Conservation (phyloP, 495 filamentous ascomycete genomes). For the Aspergillus nidulans region DNA sequence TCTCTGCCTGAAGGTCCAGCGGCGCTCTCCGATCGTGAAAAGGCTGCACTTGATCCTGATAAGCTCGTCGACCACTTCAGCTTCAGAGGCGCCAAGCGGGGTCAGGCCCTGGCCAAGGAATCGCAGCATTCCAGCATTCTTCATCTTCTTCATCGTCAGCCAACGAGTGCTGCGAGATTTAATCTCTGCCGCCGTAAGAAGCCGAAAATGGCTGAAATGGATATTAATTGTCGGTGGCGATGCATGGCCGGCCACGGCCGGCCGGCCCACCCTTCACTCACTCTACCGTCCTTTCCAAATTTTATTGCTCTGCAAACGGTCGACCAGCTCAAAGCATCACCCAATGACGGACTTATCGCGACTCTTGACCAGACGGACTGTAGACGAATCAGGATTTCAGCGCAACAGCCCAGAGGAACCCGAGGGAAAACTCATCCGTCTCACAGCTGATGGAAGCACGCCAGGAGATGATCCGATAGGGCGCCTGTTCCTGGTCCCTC, state of each 20-base stretch:
- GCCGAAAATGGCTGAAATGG: neutral
- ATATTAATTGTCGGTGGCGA: neutral
- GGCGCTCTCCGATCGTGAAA: constrained; percentile 12
- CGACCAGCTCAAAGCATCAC: neutral
- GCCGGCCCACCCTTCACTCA: too few species aligned
- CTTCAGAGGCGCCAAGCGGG: neutral
- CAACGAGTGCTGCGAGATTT: neutral
- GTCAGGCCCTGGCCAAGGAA: constrained; percentile 1
- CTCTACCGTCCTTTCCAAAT: neutral
- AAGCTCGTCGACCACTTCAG: neutral
- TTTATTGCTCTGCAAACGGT: constrained; percentile 1
- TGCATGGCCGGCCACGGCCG: neutral
- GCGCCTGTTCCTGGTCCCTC: neutral
- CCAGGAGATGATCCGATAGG: neutral
- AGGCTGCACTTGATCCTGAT: neutral
- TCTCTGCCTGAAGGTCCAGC: neutral
- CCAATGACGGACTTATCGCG: neutral
- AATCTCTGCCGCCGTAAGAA: constrained; percentile 5
- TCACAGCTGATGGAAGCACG: neutral
- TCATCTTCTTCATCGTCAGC: neutral
- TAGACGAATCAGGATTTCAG: neutral
- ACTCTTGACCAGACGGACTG: neutral
- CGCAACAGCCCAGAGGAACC: too few species aligned
- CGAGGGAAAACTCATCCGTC: neutral
- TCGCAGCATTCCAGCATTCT: neutral